A percentile compares a stretch with the other conserved stretches of the same genome.
Conservation (phyloP, 345 rosid species). For the Rubroshorea leprosula region DNA sequence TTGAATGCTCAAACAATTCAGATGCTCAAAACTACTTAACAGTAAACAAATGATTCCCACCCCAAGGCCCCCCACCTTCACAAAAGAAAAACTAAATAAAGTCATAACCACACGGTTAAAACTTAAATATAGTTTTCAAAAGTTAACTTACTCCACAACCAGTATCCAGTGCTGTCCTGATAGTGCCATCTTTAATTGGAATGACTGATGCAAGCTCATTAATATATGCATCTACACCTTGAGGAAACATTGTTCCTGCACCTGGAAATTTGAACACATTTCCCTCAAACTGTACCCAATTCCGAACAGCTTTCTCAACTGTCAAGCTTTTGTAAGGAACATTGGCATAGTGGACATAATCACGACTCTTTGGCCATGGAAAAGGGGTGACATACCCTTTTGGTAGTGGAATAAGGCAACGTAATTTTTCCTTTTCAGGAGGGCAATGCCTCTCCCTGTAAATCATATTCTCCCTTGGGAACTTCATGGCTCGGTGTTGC, state of each 20-base stretch:
- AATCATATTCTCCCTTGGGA: conserved; percentile 53
- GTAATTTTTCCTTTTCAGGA: conserved; percentile 37
- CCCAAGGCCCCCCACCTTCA: no score
- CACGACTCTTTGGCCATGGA: conserved; percentile 68
- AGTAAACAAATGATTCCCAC: no score
- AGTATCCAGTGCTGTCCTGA: conserved; percentile 63
- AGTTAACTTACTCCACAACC: conserved; percentile 58
- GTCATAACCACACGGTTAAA: background rate
- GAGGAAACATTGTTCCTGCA: conserved; percentile 67
- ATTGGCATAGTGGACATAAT: conserved; percentile 60
- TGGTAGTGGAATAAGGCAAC: conserved; percentile 54
- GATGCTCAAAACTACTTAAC: no score
- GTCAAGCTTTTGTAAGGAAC: conserved; percentile 66
- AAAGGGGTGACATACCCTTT: conserved; percentile 54
- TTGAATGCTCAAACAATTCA: no score
- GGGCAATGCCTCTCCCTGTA: conserved; percentile 66
- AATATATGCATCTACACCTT: conserved; percentile 57
- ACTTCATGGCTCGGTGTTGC: conserved; percentile 57
- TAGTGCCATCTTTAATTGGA: conserved; percentile 48
- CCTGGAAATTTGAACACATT: conserved; percentile 69
- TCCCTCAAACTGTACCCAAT: conserved; percentile 67
- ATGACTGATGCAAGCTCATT: conserved; percentile 57
- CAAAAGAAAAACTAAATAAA: background rate
- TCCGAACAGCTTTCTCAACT: conserved; percentile 66
- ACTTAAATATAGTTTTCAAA: background rate